Percentiles rank a stretch among this genome's conserved stretches.
These are phyloP conservation scores for Ustilago esculenta DNA, from an alignment of 1,284 basidiomycete species.

Conservation along the genomic window DNA sequence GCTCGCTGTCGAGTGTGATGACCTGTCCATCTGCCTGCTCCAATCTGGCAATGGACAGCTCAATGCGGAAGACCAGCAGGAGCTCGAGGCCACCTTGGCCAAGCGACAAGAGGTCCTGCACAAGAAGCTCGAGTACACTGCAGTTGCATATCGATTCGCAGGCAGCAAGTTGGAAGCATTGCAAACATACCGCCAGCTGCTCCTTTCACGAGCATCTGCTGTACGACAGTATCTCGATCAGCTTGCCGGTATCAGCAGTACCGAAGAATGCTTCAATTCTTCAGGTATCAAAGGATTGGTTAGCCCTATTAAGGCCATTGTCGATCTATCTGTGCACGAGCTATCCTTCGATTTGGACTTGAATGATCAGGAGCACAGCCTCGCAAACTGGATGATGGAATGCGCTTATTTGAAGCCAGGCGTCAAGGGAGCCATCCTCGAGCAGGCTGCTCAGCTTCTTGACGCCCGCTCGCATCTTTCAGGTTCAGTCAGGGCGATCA, in stretches of 20 bases:
- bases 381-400: slow-evolving; percentile 16
- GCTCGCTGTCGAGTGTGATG: slow-evolving; percentile 50
- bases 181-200: slow-evolving; percentile 15
- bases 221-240: slow-evolving; percentile 4
- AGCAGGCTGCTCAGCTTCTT: slow-evolving; percentile 32
- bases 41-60: not conserved
- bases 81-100: slow-evolving; percentile 2
- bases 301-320: slow-evolving; percentile 18
- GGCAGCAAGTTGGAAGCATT: slow-evolving; percentile 19
- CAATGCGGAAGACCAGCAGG: slow-evolving; percentile 4
- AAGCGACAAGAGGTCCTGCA: slow-evolving; percentile 15
- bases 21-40: slow-evolving; percentile 22
- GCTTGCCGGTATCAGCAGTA: slow-evolving; percentile 4
- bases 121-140: slow-evolving; percentile 46
- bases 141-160: slow-evolving; percentile 41
- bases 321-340: slow-evolving; percentile 47
- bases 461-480: slow-evolving; percentile 42
- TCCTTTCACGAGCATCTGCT: slow-evolving; percentile 7
- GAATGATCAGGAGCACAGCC: slow-evolving; percentile 15
- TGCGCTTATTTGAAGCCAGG: not conserved
- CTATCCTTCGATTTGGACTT: slow-evolving; percentile 27
- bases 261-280: slow-evolving; percentile 26
- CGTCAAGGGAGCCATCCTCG: slow-evolving; percentile 41
- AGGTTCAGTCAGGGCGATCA: slow-evolving; percentile 32
- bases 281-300: slow-evolving; percentile 8